These are phyloP conservation scores for Pseudopyricularia javanii DNA, from an alignment of 2,329 filamentous ascomycete species.

Conservation along the genomic window DNA sequence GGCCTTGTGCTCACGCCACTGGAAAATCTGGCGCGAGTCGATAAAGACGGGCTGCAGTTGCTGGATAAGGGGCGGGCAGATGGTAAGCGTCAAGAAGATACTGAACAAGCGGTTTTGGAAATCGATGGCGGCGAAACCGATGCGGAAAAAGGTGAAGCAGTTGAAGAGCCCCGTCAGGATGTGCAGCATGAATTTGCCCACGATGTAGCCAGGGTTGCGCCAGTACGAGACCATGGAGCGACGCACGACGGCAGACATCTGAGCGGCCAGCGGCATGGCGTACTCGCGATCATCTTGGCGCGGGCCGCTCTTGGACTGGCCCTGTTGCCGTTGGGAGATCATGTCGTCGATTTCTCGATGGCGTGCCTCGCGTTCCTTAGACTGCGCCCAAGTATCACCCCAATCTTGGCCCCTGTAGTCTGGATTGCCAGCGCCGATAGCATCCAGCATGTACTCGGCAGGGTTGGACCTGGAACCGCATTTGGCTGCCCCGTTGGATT, in stretches of 20 bases:
- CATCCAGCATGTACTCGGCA: constrained; percentile 64
- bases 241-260: constrained; percentile 50
- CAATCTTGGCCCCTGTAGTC: constrained; percentile 23
- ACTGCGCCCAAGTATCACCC: constrained; percentile 22
- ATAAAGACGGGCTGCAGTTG: constrained; percentile 49
- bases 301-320: constrained; percentile 16
- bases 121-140: constrained; percentile 47
- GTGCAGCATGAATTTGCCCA: constrained; percentile 48
- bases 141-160: constrained; percentile 49
- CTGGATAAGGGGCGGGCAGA: constrained; percentile 27
- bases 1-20: constrained; percentile 45
- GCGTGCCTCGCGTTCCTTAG: constrained; percentile 30
- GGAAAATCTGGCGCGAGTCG: constrained; percentile 42
- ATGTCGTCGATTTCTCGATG: constrained; percentile 52
- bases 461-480: constrained; percentile 54
- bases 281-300: constrained; percentile 57
- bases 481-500: constrained; percentile 43
- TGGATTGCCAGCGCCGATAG: constrained; percentile 36
- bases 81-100: constrained; percentile 37
- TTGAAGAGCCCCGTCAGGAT: constrained; percentile 43
- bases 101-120: constrained; percentile 32
- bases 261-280: constrained; percentile 51
- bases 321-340: constrained; percentile 25
- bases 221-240: constrained; percentile 52
- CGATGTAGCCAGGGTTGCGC: constrained; percentile 54